These are phyloP conservation scores for Limonomyces culmigenus DNA, from an alignment of 1,284 basidiomycete species.

Conservation along the genomic window DNA sequence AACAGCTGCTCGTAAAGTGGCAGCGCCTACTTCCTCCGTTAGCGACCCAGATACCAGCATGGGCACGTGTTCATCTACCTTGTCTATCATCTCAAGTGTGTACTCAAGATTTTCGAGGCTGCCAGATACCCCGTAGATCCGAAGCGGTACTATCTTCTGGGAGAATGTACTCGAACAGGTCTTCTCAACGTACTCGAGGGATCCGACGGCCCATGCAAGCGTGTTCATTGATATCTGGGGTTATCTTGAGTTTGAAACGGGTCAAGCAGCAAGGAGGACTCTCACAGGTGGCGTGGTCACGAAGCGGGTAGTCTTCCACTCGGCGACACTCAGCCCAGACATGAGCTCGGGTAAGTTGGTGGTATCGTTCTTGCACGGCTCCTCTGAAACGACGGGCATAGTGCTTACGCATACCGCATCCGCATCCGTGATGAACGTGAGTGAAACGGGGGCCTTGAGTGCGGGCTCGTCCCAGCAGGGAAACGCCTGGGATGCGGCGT, in stretches of 20 bases:
- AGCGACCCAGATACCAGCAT: too few relatives aligned
- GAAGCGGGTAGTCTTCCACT: slow-evolving; percentile 75
- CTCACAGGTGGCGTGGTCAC: slow-evolving; percentile 46
- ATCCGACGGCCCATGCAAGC: slow-evolving; percentile 82
- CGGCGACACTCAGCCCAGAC: slow-evolving; percentile 14
- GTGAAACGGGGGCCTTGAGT: slow-evolving; percentile 75
- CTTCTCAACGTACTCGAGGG: slow-evolving; percentile 60
- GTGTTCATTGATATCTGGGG: slow-evolving; percentile 88
- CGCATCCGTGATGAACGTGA: slow-evolving; percentile 75
- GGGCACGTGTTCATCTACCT: too few relatives aligned
- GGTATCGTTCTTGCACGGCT: not conserved
- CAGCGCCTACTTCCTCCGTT: too few relatives aligned
- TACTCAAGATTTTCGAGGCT: slow-evolving; percentile 70
- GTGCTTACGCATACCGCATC: slow-evolving; percentile 72
- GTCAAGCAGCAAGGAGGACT: too few relatives aligned
- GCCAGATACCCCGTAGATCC: slow-evolving; percentile 81
- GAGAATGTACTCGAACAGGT: slow-evolving; percentile 73
- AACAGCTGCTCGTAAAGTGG: slow-evolving; percentile 92
- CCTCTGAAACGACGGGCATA: slow-evolving; percentile 60
- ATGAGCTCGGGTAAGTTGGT: slow-evolving; percentile 7
- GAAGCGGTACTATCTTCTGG: slow-evolving; percentile 67
- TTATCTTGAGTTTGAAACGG: too few relatives aligned
- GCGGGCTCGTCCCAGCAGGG: slow-evolving; percentile 91
- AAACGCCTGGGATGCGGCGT: slow-evolving; percentile 69
- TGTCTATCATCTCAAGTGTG: slow-evolving; percentile 80